A percentile compares a stretch with the other conserved stretches of the same genome.
Conservation (phyloP, 768 basidiomycete species). For the Pleurotus sapidus region DNA sequence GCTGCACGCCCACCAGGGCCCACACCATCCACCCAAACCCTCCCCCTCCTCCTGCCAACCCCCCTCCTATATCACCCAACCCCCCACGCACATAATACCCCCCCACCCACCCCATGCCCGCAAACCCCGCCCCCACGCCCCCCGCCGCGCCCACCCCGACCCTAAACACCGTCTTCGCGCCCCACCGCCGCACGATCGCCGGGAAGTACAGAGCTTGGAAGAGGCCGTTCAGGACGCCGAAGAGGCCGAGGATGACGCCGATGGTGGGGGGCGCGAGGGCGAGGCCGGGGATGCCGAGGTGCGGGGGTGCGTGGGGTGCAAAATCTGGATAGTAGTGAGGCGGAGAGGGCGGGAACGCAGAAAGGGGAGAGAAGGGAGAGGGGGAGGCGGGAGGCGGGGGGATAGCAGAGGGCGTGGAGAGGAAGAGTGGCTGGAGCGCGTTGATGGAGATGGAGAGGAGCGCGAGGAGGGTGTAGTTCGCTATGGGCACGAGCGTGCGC, state of each 20-base stretch:
- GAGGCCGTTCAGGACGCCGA: constrained; percentile 35
- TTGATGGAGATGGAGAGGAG: constrained; percentile 38
- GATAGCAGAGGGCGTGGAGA: constrained; percentile 29
- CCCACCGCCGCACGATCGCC: constrained; percentile 28
- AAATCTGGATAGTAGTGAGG: too few relatives aligned
- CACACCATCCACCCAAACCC: constrained; percentile 19
- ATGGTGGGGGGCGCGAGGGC: constrained; percentile 38
- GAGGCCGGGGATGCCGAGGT: constrained; percentile 36
- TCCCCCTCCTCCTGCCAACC: too few relatives aligned
- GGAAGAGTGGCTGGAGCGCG: constrained; percentile 43
- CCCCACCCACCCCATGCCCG: too few relatives aligned
- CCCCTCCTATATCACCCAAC: too few relatives aligned
- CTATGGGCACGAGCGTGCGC: constrained; percentile 39
- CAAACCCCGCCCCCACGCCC: too few relatives aligned
- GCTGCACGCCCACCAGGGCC: constrained; percentile 24
- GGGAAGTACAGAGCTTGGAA: constrained; percentile 33
- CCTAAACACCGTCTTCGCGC: constrained; percentile 32
- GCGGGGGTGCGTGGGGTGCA: too few relatives aligned
- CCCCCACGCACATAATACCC: too few relatives aligned
- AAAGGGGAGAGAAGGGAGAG: too few relatives aligned
- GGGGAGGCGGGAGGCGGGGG: too few relatives aligned
- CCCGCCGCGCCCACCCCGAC: constrained; percentile 16
- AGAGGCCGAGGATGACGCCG: constrained; percentile 31
- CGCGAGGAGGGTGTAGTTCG: constrained; percentile 38
- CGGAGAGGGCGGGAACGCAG: too few relatives aligned